Base-by-base conservation (phyloP, 805 yeast species). In the Teunomyces aglyptinius region DNA sequence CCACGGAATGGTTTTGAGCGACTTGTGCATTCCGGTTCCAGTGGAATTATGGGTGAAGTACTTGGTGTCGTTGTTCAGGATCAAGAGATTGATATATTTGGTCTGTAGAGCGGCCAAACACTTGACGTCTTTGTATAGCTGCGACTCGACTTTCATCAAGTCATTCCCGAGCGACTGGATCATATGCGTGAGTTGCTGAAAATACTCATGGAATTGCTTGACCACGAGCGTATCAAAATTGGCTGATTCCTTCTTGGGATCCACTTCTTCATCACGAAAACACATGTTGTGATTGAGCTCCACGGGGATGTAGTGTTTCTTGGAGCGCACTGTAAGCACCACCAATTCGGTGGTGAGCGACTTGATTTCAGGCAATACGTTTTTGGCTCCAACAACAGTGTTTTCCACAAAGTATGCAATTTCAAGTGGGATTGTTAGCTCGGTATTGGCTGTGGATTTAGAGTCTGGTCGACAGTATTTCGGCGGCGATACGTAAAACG, bases 201-300 rank as follows among this genome's bases (percentile, higher is more conserved):
- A 51, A 39, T 63, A 55, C 6, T 56, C 56, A 34, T 61, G 63
- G 52, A 65, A 68, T 18, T 65, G 67, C 40, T 57, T 56, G 6
- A 68, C 57, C n/a, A 71, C 60, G 2, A 68, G 63, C 8, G 60
- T 50, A 44, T 66, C 68, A 40, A 72, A 70, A 35, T 61, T 58
- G 24, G 61, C 68, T 33, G 47, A 42, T 32, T 61, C 67, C 22
- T 56, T 54, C 19, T 51, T 49, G 5, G 56, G 55, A 38, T 63
- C 64, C 16, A 65, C 61, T 29, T 62, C 61, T 26, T 64, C 65
- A 38, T 68, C 72, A 12, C 55, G 51, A 50, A 69, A 68, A 46
- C 69, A 67, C 65, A 70, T 62, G 20, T 69, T 75, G 45, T 67
- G 73, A 47, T 63, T 65, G 49, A 72, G 54, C 35, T 71, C 75